A percentile compares a stretch with the other conserved stretches of the same genome.
Conservation (phyloP, 192 early-diverging fungal species). For the Borealophlyctis nickersoniae region DNA sequence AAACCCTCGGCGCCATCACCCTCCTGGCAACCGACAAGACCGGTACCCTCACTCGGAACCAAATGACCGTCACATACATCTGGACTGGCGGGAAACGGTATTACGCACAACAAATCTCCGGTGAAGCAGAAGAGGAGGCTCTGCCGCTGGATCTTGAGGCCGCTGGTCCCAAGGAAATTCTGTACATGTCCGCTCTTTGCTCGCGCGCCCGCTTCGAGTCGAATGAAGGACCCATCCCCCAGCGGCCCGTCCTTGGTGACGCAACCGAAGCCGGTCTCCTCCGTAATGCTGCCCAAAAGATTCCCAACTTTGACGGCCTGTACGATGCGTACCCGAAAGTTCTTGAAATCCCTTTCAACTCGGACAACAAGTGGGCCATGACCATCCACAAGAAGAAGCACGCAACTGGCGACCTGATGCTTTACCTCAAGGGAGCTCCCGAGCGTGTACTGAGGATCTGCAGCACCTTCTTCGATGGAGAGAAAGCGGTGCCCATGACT, state of each 20-base stretch:
- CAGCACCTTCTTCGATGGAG: constrained; percentile 63
- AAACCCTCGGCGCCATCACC: constrained; percentile 95
- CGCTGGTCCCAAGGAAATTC: constrained; percentile 70
- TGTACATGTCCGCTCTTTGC: constrained; percentile 79
- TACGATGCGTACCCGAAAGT: constrained; percentile 73
- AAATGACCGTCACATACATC: constrained; percentile 92
- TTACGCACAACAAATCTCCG: constrained; percentile 28
- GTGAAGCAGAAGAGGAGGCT: constrained; percentile 25
- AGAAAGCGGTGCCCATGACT: constrained; percentile 57
- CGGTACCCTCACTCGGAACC: constrained; percentile 93
- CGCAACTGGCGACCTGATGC: constrained; percentile 61
- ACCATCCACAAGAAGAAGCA: constrained; percentile 81
- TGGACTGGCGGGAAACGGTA: constrained; percentile 77
- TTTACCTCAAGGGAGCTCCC: constrained; percentile 94
- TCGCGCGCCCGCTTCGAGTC: constrained; percentile 86
- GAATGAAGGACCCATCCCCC: constrained; percentile 77
- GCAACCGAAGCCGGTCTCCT: constrained; percentile 92
- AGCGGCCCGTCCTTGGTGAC: constrained; percentile 81
- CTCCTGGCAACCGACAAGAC: constrained; percentile 97
- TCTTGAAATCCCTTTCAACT: constrained; percentile 95
- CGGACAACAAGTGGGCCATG: constrained; percentile 90
- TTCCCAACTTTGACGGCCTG: constrained; percentile 69
- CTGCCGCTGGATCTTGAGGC: constrained; percentile 37
- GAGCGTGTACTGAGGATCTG: constrained; percentile 87
- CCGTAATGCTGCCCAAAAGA: constrained; percentile 71